These are phyloP conservation scores for Rhynchospora tenuis DNA, from an alignment of 176 grass and related monocot species.

Conservation along the genomic window DNA sequence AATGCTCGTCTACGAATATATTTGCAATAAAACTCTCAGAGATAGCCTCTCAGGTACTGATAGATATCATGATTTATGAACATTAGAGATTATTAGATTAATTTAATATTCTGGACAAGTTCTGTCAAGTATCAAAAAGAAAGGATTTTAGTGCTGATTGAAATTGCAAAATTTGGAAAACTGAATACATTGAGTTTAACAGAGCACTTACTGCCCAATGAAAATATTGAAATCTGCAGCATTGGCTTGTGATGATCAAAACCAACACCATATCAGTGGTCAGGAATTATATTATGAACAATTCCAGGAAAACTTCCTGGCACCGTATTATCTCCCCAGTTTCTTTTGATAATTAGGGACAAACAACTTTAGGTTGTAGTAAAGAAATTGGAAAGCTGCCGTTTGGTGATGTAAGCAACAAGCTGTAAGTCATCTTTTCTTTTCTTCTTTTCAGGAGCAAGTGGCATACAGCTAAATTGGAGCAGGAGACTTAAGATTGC, in stretches of 20 bases:
- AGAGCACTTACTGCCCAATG: not conserved
- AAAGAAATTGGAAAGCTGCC: not conserved
- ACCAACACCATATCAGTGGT: not conserved
- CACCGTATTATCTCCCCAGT: not conserved
- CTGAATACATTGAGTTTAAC: not conserved
- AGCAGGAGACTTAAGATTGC: constrained; percentile 58
- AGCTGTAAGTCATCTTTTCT: not conserved
- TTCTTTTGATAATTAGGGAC: not conserved
- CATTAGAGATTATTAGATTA: not conserved
- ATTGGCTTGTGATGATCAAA: not conserved
- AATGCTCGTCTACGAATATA: constrained; percentile 87
- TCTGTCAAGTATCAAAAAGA: not conserved
- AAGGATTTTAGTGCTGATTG: not conserved
- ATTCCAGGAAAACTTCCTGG: not conserved
- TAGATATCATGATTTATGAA: not conserved
- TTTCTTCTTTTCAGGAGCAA: constrained; percentile 38
- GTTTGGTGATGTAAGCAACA: not conserved
- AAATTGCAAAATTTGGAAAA: not conserved
- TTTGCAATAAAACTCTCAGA: constrained; percentile 61
- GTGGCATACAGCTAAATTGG: constrained; percentile 74
- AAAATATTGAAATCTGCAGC: not conserved
- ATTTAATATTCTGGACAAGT: not conserved
- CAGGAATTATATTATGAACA: not conserved
- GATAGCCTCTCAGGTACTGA: constrained; percentile 70
- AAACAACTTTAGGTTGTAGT: not conserved